Evolutionary conservation across 768 basidiomycete species (phyloP).

Genomic region (Cystobasidium ongulense): DNA sequence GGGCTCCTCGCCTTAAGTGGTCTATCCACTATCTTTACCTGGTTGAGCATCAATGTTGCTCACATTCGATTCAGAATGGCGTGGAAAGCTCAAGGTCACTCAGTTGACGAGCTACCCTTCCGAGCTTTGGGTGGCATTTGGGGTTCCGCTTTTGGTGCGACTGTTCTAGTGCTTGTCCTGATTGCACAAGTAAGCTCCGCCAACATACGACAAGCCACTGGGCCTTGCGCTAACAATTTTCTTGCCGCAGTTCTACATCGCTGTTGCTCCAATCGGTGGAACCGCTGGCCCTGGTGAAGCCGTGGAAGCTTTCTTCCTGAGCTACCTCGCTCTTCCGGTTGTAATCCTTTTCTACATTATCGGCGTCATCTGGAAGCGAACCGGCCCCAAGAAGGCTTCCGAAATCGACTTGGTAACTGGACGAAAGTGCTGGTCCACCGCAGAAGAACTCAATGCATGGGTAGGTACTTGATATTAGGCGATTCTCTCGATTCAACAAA

Average conservation of each 20-base stretch:
- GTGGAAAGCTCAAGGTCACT: slow-evolving; percentile 39
- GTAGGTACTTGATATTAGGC: not conserved
- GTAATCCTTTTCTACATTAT: slow-evolving; percentile 37
- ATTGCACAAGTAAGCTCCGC: slow-evolving; percentile 44
- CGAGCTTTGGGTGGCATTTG: slow-evolving; percentile 37
- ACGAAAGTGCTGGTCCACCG: slow-evolving; percentile 38
- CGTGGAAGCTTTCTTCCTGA: not conserved
- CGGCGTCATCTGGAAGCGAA: slow-evolving; percentile 38
- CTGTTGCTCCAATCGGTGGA: slow-evolving; percentile 35
- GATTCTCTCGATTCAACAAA: not conserved
- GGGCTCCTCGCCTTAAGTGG: slow-evolving; percentile 59
- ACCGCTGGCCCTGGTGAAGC: not conserved
- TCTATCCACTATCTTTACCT: slow-evolving; percentile 53
- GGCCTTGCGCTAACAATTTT: slow-evolving; percentile 32
- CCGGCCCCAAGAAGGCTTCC: slow-evolving; percentile 31
- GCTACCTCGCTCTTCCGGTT: slow-evolving; percentile 31
- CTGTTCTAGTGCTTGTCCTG: slow-evolving; percentile 48
- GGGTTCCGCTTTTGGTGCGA: slow-evolving; percentile 35
- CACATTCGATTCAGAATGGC: slow-evolving; percentile 41
- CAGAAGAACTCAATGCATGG: slow-evolving; percentile 37
- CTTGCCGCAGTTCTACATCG: slow-evolving; percentile 40
- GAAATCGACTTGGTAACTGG: slow-evolving; percentile 42
- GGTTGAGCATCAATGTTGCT: slow-evolving; percentile 46
- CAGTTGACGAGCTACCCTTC: slow-evolving; percentile 39
- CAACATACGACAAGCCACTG: slow-evolving; percentile 35